Base-by-base conservation (phyloP, 257 asterid species). In the Solanum rostratum region DNA sequence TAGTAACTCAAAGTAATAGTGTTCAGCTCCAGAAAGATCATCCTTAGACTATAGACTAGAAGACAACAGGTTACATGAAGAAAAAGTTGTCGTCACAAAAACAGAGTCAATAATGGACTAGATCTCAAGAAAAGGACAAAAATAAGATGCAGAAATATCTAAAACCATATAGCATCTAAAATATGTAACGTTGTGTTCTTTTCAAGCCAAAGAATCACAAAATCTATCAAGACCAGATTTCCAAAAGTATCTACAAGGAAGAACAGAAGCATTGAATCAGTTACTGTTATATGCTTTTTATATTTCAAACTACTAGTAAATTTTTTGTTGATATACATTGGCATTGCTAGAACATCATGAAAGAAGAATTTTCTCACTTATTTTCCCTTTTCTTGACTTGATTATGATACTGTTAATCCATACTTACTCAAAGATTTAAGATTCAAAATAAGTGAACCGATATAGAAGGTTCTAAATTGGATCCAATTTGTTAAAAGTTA, bases 21-120 rank as follows among this genome's bases (percentile, higher is more conserved):
- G 97, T 87, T 95, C 98, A 8, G 99, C 97, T 85, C 91, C 96
- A 19, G 81, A 57, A 82, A 90, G 88, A 89, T 96, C 95, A 80
- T 94, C 93, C 53, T 92, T 91, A 20, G 91, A 85, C 99, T 94
- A 92, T 70, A 80, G 43, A 81, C 52, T 3, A 68, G 50, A 43
- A 65, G 46, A 39, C 80, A 16, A 4, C 3, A 16, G 9, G 82
- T 76, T 27, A 2, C n/a, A 16, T 33, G 1, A 14, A 81, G 41
- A 41, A 19, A 81, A 60, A 18, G 10, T 16, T 24, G 27, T 57
- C 16, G 0, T 59, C 60, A 57, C 29, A 81, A 6, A 43, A 80
- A 80, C 55, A 37, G 7, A 43, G 43, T 12, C 70, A 80, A 43
- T 37, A 70, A 19, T 27, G 59, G 49, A 55, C 41, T 68, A 53